Percentiles rank a stretch among this genome's conserved stretches.
These are phyloP conservation scores for Naganishia antarctica DNA, from an alignment of 768 basidiomycete species.

Conservation along the genomic window DNA sequence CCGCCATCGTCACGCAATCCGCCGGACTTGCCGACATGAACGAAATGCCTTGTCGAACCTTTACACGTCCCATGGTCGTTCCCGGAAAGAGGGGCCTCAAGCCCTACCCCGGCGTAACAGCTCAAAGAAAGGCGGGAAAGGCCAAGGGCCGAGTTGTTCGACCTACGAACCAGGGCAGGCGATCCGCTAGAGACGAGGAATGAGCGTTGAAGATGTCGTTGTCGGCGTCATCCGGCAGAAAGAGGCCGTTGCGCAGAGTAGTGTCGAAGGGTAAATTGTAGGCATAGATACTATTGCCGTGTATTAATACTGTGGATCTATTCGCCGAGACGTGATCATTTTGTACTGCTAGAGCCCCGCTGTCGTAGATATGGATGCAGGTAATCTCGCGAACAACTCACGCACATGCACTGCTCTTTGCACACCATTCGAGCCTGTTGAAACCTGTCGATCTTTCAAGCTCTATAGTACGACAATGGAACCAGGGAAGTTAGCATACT, in stretches of 20 bases:
- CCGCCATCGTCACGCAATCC: background rate
- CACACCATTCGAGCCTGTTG: no score
- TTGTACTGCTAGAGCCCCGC: no score
- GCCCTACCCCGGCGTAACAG: background rate
- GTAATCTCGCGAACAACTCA: no score
- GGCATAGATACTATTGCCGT: conserved; percentile 8
- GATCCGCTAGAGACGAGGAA: background rate
- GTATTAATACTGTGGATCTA: no score
- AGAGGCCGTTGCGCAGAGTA: background rate
- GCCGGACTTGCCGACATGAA: background rate
- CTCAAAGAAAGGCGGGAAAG: background rate
- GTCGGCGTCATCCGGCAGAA: background rate
- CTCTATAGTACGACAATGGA: no score
- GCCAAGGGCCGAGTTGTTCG: background rate
- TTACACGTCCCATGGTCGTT: background rate
- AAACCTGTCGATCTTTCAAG: no score
- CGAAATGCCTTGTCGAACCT: background rate
- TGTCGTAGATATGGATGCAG: no score
- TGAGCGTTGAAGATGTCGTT: background rate
- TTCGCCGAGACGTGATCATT: no score
- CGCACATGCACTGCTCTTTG: no score
- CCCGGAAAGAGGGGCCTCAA: background rate
- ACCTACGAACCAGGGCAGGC: background rate
- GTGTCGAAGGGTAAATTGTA: conserved; percentile 10
- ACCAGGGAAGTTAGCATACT: no score